phyloP scores from a whole-genome alignment of 2,329 filamentous ascomycete species.

The Teratosphaeriaceae sp. region DNA sequence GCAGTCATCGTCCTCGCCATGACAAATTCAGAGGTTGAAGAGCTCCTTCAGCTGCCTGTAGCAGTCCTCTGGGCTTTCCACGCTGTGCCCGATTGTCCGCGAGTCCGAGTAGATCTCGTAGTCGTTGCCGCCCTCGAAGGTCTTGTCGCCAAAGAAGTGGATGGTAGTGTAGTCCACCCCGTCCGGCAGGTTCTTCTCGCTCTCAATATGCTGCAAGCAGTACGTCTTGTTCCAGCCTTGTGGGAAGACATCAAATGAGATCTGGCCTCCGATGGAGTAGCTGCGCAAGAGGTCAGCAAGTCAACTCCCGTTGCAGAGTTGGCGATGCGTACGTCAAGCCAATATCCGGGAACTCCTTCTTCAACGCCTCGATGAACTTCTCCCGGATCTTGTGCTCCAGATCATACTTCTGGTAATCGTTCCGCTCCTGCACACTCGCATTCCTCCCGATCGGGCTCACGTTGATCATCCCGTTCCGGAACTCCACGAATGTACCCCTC shows the following conservation, averaged over 20 bases:
- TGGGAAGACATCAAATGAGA: constrained; percentile 98
- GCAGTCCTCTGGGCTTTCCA: constrained; percentile 76
- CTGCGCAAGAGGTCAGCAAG: constrained; percentile 35
- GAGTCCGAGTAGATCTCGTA: constrained; percentile 84
- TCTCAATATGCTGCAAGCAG: constrained; percentile 81
- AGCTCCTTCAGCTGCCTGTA: constrained; percentile 71
- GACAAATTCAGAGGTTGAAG: constrained; percentile 59
- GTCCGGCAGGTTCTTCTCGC: constrained; percentile 59
- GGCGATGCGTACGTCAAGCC: constrained; percentile 65
- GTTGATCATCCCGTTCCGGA: constrained; percentile 89
- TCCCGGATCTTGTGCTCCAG: constrained; percentile 67
- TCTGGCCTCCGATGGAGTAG: constrained; percentile 92
- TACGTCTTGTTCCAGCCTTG: constrained; percentile 98
- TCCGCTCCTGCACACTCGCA: constrained; percentile 70
- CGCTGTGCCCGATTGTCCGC: constrained; percentile 78
- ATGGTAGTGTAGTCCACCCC: constrained; percentile 76
- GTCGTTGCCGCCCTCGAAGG: constrained; percentile 84
- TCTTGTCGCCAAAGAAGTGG: constrained; percentile 99
- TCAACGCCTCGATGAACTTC: constrained; percentile 68
- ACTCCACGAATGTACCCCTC: constrained; percentile 79
- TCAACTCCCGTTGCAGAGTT: background rate
- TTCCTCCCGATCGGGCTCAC: constrained; percentile 80
- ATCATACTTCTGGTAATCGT: constrained; percentile 78
- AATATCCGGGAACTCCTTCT: constrained; percentile 73
- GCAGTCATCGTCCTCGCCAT: no score